Conservation (phyloP, 2,329 filamentous ascomycete genomes). For the Didymella sp. region DNA sequence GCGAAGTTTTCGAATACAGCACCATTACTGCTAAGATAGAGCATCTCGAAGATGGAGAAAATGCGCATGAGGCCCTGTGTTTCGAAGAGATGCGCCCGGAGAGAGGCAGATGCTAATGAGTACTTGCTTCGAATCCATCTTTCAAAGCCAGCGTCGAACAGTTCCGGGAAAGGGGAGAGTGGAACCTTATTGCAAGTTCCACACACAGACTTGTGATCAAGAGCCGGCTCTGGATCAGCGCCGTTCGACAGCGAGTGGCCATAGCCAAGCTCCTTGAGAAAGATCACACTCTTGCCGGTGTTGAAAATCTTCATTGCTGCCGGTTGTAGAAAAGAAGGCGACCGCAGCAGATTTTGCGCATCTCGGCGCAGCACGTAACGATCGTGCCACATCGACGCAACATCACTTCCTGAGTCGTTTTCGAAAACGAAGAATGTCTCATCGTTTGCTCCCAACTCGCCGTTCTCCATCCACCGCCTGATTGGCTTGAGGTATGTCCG, state of each 20-base stretch:
- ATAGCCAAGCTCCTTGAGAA: conserved; percentile 75
- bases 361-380: conserved; percentile 73
- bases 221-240: conserved; percentile 33
- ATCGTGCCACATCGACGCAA: conserved; percentile 75
- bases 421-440: conserved; percentile 78
- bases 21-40: conserved; percentile 82
- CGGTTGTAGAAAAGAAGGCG: conserved; percentile 76
- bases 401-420: conserved; percentile 62
- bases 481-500: conserved; percentile 82
- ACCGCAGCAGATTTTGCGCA: conserved; percentile 66
- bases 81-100: conserved; percentile 72
- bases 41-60: conserved; percentile 69
- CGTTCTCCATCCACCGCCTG: conserved; percentile 82
- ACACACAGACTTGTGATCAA: conserved; percentile 67
- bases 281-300: conserved; percentile 85
- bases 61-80: conserved; percentile 71
- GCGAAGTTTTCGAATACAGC: conserved; percentile 70
- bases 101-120: conserved; percentile 68
- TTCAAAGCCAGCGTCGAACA: conserved; percentile 75
- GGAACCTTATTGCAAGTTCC: conserved; percentile 50
- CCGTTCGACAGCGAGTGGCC: conserved; percentile 44
- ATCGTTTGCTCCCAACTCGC: conserved; percentile 70
- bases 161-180: conserved; percentile 74
- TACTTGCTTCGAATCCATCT: conserved; percentile 80
- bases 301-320: conserved; percentile 78